phyloP scores from a whole-genome alignment of 352 stramenopile genomes.

The Proteromonas lacertae region DNA sequence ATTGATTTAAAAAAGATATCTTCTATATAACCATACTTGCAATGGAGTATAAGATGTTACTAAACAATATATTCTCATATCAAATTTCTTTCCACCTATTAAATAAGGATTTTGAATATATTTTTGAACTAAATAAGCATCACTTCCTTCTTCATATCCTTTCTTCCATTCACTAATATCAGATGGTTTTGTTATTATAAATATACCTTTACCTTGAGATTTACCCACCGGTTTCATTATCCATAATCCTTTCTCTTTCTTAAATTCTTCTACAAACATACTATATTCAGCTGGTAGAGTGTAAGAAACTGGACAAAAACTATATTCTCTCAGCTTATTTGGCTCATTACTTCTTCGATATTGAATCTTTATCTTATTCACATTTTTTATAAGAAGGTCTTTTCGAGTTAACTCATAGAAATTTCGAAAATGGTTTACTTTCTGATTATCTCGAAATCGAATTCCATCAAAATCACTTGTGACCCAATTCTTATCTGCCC shows the following conservation, averaged over 20 bases:
- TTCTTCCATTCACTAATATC: constrained; percentile 66
- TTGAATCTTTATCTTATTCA: constrained; percentile 43
- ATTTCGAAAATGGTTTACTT: constrained; percentile 62
- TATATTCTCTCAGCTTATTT: constrained; percentile 11
- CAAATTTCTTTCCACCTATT: constrained; percentile 70
- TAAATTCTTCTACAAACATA: constrained; percentile 71
- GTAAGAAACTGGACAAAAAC: constrained; percentile 39
- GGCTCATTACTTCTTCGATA: constrained; percentile 20
- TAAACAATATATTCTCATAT: constrained; percentile 54
- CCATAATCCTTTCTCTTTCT: constrained; percentile 43
- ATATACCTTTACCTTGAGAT: constrained; percentile 28
- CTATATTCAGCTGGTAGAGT: constrained; percentile 62
- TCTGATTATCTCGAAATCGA: constrained; percentile 16
- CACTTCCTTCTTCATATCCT: constrained; percentile 20
- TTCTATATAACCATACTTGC: constrained; percentile 42
- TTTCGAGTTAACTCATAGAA: constrained; percentile 58
- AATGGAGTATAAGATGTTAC: constrained; percentile 57
- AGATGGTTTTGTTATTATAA: constrained; percentile 56
- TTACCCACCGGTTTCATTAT: constrained; percentile 82
- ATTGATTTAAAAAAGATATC: too few species aligned
- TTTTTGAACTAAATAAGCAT: constrained; percentile 62
- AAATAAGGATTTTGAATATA: constrained; percentile 69
- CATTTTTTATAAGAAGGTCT: constrained; percentile 32
- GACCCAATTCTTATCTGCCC: constrained; percentile 35
- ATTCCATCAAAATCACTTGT: constrained; percentile 15